Base-by-base conservation (phyloP, 1,139 yeast genomes). In the Hansenula lynferdii region DNA sequence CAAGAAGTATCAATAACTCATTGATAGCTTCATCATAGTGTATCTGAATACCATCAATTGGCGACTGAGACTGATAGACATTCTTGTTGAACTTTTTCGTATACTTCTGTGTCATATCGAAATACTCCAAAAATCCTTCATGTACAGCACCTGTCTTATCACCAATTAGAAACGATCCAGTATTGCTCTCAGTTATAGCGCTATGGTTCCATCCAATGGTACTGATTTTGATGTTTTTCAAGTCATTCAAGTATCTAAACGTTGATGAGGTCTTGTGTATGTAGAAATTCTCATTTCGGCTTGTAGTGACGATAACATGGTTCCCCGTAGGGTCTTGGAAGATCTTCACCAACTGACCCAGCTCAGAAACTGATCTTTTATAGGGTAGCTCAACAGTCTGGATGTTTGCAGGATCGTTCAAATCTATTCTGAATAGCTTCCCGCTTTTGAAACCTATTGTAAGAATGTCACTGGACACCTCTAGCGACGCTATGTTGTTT, bases 351-450 rank as follows among this genome's bases (percentile, higher is more conserved):
- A 76, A 63, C 32, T 55, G 54, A 1, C 55, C 54, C 14, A 50
- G 38, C 35, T 53, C 56, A 31, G 41, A 39, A 8, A 37, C 22
- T 8, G 40, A 49, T 39, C 39, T 50, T 49, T 48, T 50, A 27
- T 46, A 47, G 0, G 63, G 52, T 1, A 60, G 51, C 8, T 53
- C 57, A 3, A 65, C 45, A 19, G 51, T 54, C 17, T 67, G 69
- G 8, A 78, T 77, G 7, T 64, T 62, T 35, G 76, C 74, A 0
- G 85, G 85, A 39, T 65, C 66, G 37, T 71, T 73, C 41, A 77
- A 55, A 45, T 77, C 77, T 26, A 77, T 76, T 26, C 80, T 58
- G 42, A 73, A 67, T 21, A 77, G 59, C 17, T 64, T 49, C 1
- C 76, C 75, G 4, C 65, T 58, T 35, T 60, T 58, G 36, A 73